Evolutionary conservation across 495 filamentous ascomycete genomes (phyloP).

Genomic region (Aspergillus mulundensis): DNA sequence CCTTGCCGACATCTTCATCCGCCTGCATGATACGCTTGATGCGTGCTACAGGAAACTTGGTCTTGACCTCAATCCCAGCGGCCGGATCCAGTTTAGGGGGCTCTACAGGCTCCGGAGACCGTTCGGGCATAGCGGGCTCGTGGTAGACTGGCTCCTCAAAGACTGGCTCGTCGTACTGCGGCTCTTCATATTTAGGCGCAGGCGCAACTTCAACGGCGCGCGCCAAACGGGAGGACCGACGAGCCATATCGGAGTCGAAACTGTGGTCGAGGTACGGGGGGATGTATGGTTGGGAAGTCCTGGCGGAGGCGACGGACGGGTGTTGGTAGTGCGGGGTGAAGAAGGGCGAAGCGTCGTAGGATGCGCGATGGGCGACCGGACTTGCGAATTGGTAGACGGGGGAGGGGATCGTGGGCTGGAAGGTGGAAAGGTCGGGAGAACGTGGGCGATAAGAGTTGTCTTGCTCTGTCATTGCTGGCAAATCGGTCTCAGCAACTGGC

Average conservation of each 20-base stretch:
- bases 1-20: conserved; percentile 98
- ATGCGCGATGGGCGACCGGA: conserved; percentile 37
- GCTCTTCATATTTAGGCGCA: conserved; percentile 16
- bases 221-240: conserved; percentile 41
- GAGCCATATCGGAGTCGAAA: conserved; percentile 41
- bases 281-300: conserved; percentile 33
- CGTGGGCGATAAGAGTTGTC: conserved; percentile 42
- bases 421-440: conserved; percentile 47
- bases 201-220: conserved; percentile 31
- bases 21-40: conserved; percentile 99
- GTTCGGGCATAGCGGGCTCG: conserved; percentile 26
- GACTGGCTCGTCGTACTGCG: conserved; percentile 19
- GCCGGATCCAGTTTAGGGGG: conserved; percentile 22
- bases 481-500: conserved; percentile 17
- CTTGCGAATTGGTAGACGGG: conserved; percentile 29
- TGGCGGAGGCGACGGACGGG: conserved; percentile 15
- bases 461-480: conserved; percentile 39
- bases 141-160: conserved; percentile 33
- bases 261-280: conserved; percentile 24
- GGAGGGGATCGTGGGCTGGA: conserved; percentile 34
- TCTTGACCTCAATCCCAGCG: conserved; percentile 69
- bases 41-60: conserved; percentile 93
- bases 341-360: conserved; percentile 41
- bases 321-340: conserved; percentile 36
- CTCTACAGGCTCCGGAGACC: conserved; percentile 16